Conservation (phyloP, 805 yeast genomes). For the Wickerhamomyces xylosicus region DNA sequence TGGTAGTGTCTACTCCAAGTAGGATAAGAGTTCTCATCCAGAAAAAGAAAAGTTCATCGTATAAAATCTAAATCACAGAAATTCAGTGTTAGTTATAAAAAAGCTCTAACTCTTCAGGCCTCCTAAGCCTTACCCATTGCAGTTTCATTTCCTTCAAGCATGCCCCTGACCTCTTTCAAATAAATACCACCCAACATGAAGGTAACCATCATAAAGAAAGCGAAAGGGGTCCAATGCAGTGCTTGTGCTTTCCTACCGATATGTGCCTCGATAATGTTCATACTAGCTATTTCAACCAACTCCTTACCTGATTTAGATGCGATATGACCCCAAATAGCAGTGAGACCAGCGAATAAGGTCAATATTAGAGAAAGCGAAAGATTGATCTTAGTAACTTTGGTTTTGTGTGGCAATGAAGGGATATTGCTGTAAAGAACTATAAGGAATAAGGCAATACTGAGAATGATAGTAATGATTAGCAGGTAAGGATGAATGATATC, state of each 20-base stretch:
- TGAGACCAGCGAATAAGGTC: conserved; percentile 49
- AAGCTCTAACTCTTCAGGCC: too few species aligned
- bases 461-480: conserved; percentile 35
- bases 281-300: conserved; percentile 39
- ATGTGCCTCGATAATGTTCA: conserved; percentile 33
- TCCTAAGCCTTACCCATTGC: conserved; percentile 1
- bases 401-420: conserved; percentile 38
- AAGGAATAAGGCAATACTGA: conserved; percentile 31
- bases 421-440: conserved; percentile 31
- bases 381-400: conserved; percentile 17
- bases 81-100: too few species aligned
- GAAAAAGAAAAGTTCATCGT: too few species aligned
- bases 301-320: conserved; percentile 35
- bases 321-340: conserved; percentile 54
- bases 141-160: conserved; percentile 15
- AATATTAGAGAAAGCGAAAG: conserved; percentile 25
- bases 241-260: conserved; percentile 43
- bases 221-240: conserved; percentile 53
- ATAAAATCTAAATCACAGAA: too few species aligned
- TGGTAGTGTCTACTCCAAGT: too few species aligned
- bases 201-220: conserved; percentile 32
- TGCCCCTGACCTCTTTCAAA: conserved; percentile 22
- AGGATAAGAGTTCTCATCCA: too few species aligned
- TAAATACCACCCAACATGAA: conserved; percentile 26
- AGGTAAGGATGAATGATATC: conserved; percentile 44